Evolutionary conservation across 495 filamentous ascomycete species (phyloP), one percentile per base, ranked within the genome.

Genomic region (Astrothelium subdiscretum): DNA sequence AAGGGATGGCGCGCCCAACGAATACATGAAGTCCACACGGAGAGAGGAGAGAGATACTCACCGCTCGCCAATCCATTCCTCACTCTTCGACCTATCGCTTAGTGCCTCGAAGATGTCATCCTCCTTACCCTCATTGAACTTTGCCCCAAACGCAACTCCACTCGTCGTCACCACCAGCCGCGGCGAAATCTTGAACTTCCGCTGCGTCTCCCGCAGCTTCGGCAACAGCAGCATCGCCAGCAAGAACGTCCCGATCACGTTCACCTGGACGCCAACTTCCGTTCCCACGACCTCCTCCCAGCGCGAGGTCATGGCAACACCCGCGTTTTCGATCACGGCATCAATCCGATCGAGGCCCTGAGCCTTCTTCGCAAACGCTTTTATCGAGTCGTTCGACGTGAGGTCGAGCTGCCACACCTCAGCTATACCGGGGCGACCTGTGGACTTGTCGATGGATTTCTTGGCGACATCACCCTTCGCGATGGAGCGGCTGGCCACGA

Each of bases 341-440:
- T 84, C 79, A 0, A 84, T 48, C 5, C 69, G 27, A 40, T 65
- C 32, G 27, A 76, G 32, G 18, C 62, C 62, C 22, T 77, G 71
- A 22, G 71, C 73, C 2, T 74, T 72, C 51, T 63, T 63, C n/a
- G 77, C 79, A 58, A 85, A 84, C 4, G 59, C 65, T 59, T 76
- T 71, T 20, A 83, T 76, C 51, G 75, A 80, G 31, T 74, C 69
- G 68, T 80, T 84, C 59, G 63, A 76, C 61, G 66, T 69, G 76
- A 84, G 78, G 59, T 85, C 83, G 0, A 85, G 74, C 54, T 76
- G 71, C 79, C 79, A 82, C 8, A 83, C 76, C 63, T 80, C 70
- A 11, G 82, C 64, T 4, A 77, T 76, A 1, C 71, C 77, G 2
- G 62, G 69, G 40, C 74, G 22, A 18, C 71, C 70, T 15, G 78